Base-by-base conservation (phyloP, 371 early-diverging fungal genomes). In the Vairimorpha apis region DNA sequence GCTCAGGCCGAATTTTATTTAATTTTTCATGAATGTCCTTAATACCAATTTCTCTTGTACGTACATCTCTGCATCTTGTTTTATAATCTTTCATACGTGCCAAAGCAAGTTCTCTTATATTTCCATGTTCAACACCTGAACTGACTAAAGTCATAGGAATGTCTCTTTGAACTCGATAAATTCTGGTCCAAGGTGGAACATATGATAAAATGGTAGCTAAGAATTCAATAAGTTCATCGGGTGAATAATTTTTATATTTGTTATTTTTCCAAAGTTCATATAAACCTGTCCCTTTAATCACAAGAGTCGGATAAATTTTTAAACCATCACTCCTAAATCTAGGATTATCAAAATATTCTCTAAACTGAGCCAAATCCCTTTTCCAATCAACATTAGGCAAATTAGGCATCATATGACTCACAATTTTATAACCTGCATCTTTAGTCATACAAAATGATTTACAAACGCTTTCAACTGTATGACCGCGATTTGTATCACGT, bases 391-490 rank as follows among this genome's bases (percentile, higher is more conserved):
- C 98, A 81, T 99, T 97, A 0, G 99, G 98, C 56, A 99, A 86
- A 86, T 99, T 97, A 14, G 99, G 99, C 99, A 99, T 99, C 98
- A 99, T 97, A 76, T 99, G 99, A 8, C 97, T 90, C 10, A 99
- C 98, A 2, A 99, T 91, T 84, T 99, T 99, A 86, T 93, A 99
- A 2, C 99, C 99, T 21, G 94, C 90, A 81, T 99, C 99, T 82
- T 99, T 99, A 38, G 91, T 89, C 67, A 97, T 84, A 41, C 92
- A 92, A 83, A 99, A 97, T 2, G 90, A 90, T 79, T 94, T 95
- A 72, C 90, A 89, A 0, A 97, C 99, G 5, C 95, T 92, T 73
- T 89, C 87, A 32, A 99, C 98, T 5, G 99, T 96, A 81, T 99
- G 99, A 18, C 99, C 99, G 67, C 90, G 85, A 78, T 99, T 99